Evolutionary conservation across 352 stramenopile species (phyloP), one percentile per base, ranked within the genome.

Genomic region (Pythium brachiatum): DNA sequence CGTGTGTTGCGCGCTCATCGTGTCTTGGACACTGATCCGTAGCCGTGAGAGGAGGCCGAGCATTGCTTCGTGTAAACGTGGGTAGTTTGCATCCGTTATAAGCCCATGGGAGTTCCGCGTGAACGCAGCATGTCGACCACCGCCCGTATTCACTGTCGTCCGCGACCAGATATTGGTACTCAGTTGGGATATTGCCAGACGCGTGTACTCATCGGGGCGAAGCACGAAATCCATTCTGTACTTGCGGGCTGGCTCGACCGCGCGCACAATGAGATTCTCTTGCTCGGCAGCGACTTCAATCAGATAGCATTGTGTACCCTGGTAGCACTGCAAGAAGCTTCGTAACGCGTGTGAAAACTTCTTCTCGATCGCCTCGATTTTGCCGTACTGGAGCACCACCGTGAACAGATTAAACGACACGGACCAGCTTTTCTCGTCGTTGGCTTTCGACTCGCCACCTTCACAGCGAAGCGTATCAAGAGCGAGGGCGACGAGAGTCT

Each of bases 171-270:
- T 23, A 1, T 44, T 26, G 9, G 53, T 18, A 18, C 57, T 52
- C 2, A 74, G 16, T 46, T 74, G 67, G 26, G 39, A 44, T 13
- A 73, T 36, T 6, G 60, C 57, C 3, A 54, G 11, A 7, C 20
- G 53, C n/a, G 41, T 72, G 43, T 76, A 92, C 39, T 92, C 82
- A 39, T 85, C 55, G 38, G 83, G 53, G 23, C 36, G 23, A 23
- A 92, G 57, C 2, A 71, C 34, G n/a, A 89, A 79, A 12, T 87
- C 70, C 60, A 83, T 81, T 13, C 58, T 60, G 57, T 78, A 76
- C 58, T 88, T 92, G 60, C 75, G 77, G 3, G 82, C 50, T 23
- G 83, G 81, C 15, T 92, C 81, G 47, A 52, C 64, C 0, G 76
- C 76, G 39, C 75, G 69, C 41, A 92, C 36, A 7, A 84, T 27